These are phyloP conservation scores for Ascoidea rubescens DNA, from an alignment of 805 yeast species.

Conservation along the genomic window DNA sequence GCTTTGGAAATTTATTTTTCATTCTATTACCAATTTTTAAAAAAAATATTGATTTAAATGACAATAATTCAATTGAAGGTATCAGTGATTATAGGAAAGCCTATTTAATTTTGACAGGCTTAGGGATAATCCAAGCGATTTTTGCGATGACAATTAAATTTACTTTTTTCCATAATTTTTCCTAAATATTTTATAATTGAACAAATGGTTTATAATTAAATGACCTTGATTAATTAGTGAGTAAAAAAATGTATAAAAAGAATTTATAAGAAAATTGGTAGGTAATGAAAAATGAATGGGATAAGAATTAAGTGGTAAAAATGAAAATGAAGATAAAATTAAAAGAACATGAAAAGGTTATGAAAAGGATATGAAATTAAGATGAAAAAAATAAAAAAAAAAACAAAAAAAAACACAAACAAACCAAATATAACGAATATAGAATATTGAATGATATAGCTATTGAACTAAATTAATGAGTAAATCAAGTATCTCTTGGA, in stretches of 20 bases:
- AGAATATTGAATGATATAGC: not conserved
- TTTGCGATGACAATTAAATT: not conserved
- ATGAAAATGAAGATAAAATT: too few species aligned
- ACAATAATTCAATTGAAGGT: not conserved
- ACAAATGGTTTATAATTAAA: too few species aligned
- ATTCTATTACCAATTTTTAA: constrained; percentile 29
- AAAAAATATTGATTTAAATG: constrained; percentile 9
- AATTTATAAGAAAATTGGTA: too few species aligned
- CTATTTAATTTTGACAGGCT: too few species aligned
- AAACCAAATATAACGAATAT: too few species aligned
- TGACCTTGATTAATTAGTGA: too few species aligned
- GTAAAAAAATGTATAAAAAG: too few species aligned
- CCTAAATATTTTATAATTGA: not conserved
- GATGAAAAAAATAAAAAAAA: not conserved
- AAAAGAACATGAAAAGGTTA: not conserved
- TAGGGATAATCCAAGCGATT: not conserved
- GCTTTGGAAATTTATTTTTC: constrained; percentile 39
- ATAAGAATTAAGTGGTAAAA: too few species aligned
- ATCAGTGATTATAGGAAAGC: not conserved
- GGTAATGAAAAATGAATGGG: too few species aligned
- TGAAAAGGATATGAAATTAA: not conserved
- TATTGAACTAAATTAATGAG: not conserved
- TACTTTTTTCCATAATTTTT: not conserved
- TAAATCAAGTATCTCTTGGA: not conserved
- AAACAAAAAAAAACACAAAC: too few species aligned